Evolutionary conservation across 805 yeast genomes (phyloP), one percentile per base, ranked within the genome.

Genomic region (Hanseniaspora meyeri): DNA sequence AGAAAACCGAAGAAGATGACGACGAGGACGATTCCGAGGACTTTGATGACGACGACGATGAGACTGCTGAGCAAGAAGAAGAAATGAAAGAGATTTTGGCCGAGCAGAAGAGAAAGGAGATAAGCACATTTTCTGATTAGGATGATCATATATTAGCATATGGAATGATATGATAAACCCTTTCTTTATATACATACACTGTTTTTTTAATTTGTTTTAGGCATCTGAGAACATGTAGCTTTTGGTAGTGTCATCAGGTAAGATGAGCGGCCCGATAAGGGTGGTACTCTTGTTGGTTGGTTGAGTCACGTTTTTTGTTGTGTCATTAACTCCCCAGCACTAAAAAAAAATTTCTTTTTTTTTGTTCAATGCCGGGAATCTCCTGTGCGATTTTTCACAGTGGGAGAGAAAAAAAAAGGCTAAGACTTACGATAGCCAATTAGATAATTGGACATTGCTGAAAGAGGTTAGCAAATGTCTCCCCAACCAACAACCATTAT

Each of bases 1-100:
- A 20, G 78, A 74, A n/a, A 77, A 74, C 27, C 78, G 76, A 3
- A 70, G 53, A 55, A 14, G 53, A 49, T 19, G 53, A 49, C 27
- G 53, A 49, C 6, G 49, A 49, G 8, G 54, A 55, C 5, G 57
- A 51, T 19, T 55, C 45, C 48, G 49, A 57, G 59, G 54, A 53
- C 46, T 37, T 51, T 54, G 59, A 55, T 32, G 59, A 57, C 10
- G 61, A 60, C 7, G 60, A 59, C 20, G 59, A 51, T 27, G 57
- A 55, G 14, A 60, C 49, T 1, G 54, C 48, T 19, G 54, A 46
- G 14, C 51, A 53, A 20, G 59, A 57, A 9, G 59, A 51, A 11
- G 57, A 55, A 11, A 64, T 63, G 20, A 68, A 64, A 2, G 68
- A 62, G 6, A 68, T 53, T 29, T 36, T 38, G 9, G 36, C 48